phyloP scores from a whole-genome alignment of 495 filamentous ascomycete species.

The Aspergillus conjunctus region DNA sequence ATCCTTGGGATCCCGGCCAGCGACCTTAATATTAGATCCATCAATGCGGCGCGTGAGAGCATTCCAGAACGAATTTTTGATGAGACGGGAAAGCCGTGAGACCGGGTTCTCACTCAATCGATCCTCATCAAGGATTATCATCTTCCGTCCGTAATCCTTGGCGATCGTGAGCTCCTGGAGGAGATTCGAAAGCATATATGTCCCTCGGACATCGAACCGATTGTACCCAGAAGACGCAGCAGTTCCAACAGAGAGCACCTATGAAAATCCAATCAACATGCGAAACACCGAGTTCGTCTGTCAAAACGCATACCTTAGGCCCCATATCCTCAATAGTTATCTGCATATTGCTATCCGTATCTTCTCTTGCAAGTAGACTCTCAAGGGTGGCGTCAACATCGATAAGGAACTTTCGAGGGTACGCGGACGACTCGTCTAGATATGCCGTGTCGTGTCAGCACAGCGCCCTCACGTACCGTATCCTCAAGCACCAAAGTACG shows the following conservation, averaged over 20 bases:
- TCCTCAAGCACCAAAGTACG: slow-evolving; percentile 15
- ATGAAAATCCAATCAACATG: not conserved
- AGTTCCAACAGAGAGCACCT: slow-evolving; percentile 80
- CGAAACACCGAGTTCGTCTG: too few species aligned
- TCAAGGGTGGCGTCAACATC: slow-evolving; percentile 75
- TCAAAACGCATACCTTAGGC: slow-evolving; percentile 67
- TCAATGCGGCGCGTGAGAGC: slow-evolving; percentile 87
- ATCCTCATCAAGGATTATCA: slow-evolving; percentile 83
- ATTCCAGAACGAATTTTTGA: slow-evolving; percentile 87
- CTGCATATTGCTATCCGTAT: slow-evolving; percentile 87
- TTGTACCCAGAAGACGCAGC: slow-evolving; percentile 84
- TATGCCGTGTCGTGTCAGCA: slow-evolving; percentile 8
- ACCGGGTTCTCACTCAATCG: slow-evolving; percentile 92
- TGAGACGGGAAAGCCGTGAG: slow-evolving; percentile 78
- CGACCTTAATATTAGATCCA: slow-evolving; percentile 79
- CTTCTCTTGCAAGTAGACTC: slow-evolving; percentile 74
- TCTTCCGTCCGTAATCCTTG: slow-evolving; percentile 78
- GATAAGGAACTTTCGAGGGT: slow-evolving; percentile 71
- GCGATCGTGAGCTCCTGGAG: slow-evolving; percentile 92
- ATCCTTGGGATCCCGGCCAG: slow-evolving; percentile 85
- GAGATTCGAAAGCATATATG: slow-evolving; percentile 93
- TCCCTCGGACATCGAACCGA: slow-evolving; percentile 83
- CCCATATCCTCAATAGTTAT: slow-evolving; percentile 96
- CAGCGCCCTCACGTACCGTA: slow-evolving; percentile 13
- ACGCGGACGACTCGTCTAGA: slow-evolving; percentile 52